These are phyloP conservation scores for Limnanthes douglasii DNA, from an alignment of 345 rosid species.

Conservation along the genomic window DNA sequence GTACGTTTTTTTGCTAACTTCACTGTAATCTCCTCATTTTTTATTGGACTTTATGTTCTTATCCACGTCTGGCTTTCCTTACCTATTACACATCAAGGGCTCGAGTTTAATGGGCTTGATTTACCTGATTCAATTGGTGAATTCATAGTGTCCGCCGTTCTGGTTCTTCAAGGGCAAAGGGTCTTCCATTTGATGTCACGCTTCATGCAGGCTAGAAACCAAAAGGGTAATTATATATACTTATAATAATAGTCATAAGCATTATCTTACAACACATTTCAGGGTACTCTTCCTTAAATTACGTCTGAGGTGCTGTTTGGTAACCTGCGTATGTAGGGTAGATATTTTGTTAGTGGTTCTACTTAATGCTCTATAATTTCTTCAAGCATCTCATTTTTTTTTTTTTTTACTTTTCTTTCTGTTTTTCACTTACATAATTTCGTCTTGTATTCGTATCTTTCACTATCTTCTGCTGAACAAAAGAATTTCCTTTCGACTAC, in stretches of 20 bases:
- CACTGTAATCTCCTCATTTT: constrained; percentile 50
- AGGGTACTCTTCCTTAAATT: too few relatives aligned
- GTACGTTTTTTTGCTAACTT: constrained; percentile 75
- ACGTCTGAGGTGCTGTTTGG: too few relatives aligned
- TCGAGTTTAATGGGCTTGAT: constrained; percentile 89
- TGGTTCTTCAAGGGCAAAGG: constrained; percentile 77
- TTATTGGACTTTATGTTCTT: constrained; percentile 55
- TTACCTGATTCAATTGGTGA: constrained; percentile 91
- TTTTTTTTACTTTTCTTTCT: constrained; percentile 1
- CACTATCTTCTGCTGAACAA: constrained; percentile 6
- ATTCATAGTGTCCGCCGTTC: constrained; percentile 58
- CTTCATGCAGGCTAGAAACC: constrained; percentile 79
- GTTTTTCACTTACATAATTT: constrained; percentile 1
- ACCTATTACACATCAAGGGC: constrained; percentile 65
- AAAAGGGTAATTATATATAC: constrained; percentile 71
- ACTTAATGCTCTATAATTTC: too few relatives aligned
- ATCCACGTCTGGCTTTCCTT: constrained; percentile 53
- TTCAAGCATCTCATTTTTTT: not conserved
- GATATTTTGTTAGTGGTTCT: too few relatives aligned
- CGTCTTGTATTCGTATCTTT: constrained; percentile 6
- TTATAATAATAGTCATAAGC: too few relatives aligned
- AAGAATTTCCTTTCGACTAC: not conserved
- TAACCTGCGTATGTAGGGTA: too few relatives aligned
- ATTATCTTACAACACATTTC: too few relatives aligned
- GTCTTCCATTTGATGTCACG: constrained; percentile 51